Percentiles rank a stretch among this genome's conserved stretches.
phyloP scores from a whole-genome alignment of 257 asterid species.

The Ligustrum vulgare region DNA sequence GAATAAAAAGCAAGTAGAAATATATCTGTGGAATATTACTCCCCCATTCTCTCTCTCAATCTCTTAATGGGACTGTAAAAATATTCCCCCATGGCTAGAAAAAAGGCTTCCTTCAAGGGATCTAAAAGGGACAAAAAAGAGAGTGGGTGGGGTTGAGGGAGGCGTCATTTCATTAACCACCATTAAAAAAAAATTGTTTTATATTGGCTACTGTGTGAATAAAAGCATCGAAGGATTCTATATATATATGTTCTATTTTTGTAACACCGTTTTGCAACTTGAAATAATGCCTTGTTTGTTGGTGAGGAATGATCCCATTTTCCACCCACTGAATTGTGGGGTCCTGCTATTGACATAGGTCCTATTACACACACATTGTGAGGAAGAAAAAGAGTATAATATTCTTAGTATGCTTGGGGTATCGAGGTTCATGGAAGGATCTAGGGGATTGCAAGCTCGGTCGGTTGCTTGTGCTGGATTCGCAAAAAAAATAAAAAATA shows the following conservation, averaged over 20 bases:
- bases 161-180: constrained; percentile 49
- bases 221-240: constrained; percentile 15
- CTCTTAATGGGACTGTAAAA: neutral
- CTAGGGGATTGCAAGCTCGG: too few relatives aligned
- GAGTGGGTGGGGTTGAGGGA: constrained; percentile 19
- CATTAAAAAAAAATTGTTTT: constrained; percentile 25
- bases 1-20: constrained; percentile 7
- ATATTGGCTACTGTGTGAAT: constrained; percentile 8
- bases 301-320: neutral
- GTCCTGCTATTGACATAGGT: neutral
- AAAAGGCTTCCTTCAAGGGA: neutral
- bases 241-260: neutral
- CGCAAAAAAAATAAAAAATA: too few relatives aligned
- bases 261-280: neutral
- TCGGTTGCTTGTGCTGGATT: too few relatives aligned
- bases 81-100: constrained; percentile 21
- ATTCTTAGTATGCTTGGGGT: too few relatives aligned
- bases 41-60: constrained; percentile 22
- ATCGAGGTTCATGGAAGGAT: too few relatives aligned
- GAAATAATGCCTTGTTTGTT: neutral
- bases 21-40: constrained; percentile 35
- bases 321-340: neutral
- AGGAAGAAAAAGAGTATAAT: neutral
- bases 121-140: neutral
- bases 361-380: neutral